These are phyloP conservation scores for Medicago ruthenica DNA, from an alignment of 306 rosid genomes.

Conservation along the genomic window DNA sequence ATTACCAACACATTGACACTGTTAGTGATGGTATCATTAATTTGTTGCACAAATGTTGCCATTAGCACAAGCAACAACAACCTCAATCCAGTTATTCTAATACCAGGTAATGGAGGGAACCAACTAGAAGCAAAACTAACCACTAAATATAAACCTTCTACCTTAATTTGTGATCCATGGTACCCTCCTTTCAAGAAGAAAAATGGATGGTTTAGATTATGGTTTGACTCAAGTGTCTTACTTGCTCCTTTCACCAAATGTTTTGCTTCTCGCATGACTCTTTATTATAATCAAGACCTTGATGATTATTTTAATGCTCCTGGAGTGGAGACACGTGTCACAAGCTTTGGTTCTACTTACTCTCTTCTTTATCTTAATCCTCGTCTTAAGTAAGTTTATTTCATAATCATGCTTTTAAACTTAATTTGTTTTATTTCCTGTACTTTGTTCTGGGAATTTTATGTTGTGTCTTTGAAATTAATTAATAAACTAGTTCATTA, in stretches of 20 bases:
- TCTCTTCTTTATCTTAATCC: constrained; percentile 88
- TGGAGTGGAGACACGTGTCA: constrained; percentile 76
- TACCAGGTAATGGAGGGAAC: constrained; percentile 93
- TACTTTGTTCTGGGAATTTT: neutral
- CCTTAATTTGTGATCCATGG: constrained; percentile 68
- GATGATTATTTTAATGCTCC: constrained; percentile 76
- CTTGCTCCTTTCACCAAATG: constrained; percentile 75
- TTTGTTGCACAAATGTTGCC: constrained; percentile 55
- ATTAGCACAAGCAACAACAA: constrained; percentile 32
- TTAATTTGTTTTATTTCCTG: neutral
- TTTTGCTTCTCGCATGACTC: constrained; percentile 88
- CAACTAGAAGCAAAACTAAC: constrained; percentile 80
- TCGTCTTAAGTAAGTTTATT: constrained; percentile 59
- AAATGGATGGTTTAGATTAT: constrained; percentile 84
- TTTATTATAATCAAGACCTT: constrained; percentile 50
- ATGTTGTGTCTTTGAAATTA: neutral
- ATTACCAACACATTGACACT: constrained; percentile 38
- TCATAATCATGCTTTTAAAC: neutral
- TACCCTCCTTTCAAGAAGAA: constrained; percentile 57
- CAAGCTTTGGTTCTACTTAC: constrained; percentile 69
- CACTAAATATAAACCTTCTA: constrained; percentile 56
- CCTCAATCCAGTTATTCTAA: constrained; percentile 71
- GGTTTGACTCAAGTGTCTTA: constrained; percentile 79
- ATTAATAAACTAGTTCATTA: neutral
- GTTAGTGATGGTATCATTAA: constrained; percentile 47